A percentile compares a stretch with the other conserved stretches of the same genome.
Evolutionary conservation across 345 rosid species (phyloP).

Genomic region (Pugionium cornutum): DNA sequence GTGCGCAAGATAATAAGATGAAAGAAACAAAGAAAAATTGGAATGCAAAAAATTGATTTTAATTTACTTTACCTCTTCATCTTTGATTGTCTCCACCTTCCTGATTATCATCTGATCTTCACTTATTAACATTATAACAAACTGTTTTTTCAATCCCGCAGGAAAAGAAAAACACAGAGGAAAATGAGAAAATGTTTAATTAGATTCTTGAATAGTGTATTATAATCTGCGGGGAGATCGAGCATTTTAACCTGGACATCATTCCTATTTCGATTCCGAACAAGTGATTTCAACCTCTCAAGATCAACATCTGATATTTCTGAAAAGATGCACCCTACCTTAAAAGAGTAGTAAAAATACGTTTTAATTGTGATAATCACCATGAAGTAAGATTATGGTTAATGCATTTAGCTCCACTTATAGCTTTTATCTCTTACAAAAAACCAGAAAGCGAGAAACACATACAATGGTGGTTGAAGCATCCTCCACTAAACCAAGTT

Average conservation of each 20-base stretch:
- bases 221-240: not conserved
- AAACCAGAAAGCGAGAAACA: slow-evolving; percentile 23
- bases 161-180: not conserved
- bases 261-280: slow-evolving; percentile 37
- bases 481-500: slow-evolving; percentile 46
- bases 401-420: not conserved
- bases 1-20: slow-evolving; percentile 4
- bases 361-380: not conserved
- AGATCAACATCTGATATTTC: slow-evolving; percentile 53
- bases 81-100: slow-evolving; percentile 44
- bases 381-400: not conserved
- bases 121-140: slow-evolving; percentile 53
- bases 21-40: not conserved
- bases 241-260: slow-evolving; percentile 53
- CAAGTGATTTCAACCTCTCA: slow-evolving; percentile 50
- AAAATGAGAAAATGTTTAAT: not conserved
- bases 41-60: not conserved
- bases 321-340: slow-evolving; percentile 66
- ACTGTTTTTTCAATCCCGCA: slow-evolving; percentile 40
- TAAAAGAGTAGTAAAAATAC: slow-evolving; percentile 13
- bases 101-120: slow-evolving; percentile 35
- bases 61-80: slow-evolving; percentile 45
- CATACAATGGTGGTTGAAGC: slow-evolving; percentile 53
- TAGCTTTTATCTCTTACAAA: not conserved
- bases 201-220: slow-evolving; percentile 7